Conservation (phyloP, 73 alveolate genomes). For the Symbiodinium pilosum region DNA sequence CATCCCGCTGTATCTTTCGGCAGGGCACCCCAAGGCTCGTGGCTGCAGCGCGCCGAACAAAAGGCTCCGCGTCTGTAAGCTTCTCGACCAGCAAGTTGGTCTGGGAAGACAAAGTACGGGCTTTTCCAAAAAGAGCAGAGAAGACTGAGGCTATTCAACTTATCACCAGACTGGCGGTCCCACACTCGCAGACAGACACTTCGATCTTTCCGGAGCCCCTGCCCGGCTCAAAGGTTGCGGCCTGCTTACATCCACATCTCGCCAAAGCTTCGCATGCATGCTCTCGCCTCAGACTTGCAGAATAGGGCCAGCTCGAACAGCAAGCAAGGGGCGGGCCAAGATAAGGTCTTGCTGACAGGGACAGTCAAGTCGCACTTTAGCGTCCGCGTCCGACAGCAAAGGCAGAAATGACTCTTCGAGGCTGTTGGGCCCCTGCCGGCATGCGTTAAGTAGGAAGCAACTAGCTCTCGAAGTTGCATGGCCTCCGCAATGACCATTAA, state of each 20-base stretch:
- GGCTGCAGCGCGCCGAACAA: constrained; percentile 86
- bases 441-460: neutral
- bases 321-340: too few relatives aligned
- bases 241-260: constrained; percentile 20
- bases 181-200: too few relatives aligned
- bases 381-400: constrained; percentile 41
- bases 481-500: constrained; percentile 75
- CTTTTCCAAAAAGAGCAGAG: neutral
- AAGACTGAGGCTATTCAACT: neutral
- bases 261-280: constrained; percentile 56
- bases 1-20: neutral
- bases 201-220: too few relatives aligned
- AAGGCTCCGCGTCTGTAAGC: constrained; percentile 47
- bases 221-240: too few relatives aligned
- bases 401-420: constrained; percentile 67
- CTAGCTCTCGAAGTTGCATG: neutral
- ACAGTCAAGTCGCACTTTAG: constrained; percentile 31
- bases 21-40: constrained; percentile 57
- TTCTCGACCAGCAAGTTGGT: constrained; percentile 10
- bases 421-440: neutral
- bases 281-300: constrained; percentile 70
- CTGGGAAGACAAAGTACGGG: neutral
- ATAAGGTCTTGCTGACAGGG: too few relatives aligned
- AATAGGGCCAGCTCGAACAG: too few relatives aligned
- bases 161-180: too few relatives aligned